Base-by-base conservation (phyloP, 768 basidiomycete species). In the Mycena haematopus region DNA sequence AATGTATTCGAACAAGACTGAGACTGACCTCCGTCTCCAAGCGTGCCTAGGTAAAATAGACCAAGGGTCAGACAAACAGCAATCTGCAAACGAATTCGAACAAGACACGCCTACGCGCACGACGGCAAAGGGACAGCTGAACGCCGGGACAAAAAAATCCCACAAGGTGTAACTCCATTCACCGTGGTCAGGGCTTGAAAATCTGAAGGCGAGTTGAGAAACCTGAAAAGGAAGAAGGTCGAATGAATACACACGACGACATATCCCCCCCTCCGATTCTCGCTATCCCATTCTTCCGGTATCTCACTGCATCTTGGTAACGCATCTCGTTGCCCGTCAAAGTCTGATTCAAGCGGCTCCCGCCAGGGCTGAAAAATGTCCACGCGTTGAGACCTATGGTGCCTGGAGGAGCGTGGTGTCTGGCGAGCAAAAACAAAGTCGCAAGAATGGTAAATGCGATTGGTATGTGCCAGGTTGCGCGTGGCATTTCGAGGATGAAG, bases 21-120 rank as follows among this genome's bases (percentile, higher is more conserved):
- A 13, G 1, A 25, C 52, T 52, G n/a, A 40, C 52, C 52, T 21
- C 83, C 82, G 65, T 83, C 83, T 25, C 81, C 82, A 35, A 84
- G 67, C n/a, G 75, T 74, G 52, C 75, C 63, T 60, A 24, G 13
- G 19, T 15, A 24, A 15, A 52, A 27, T 31, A 8, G 19, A 6
- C 40, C 6, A 6, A n/a, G 6, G 19, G 3, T 42, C 40, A 42
- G 53, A 74, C 31, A 76, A 33, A 13, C 31, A 10, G 7, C 9
- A 31, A 31, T 31, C 6, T 31, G 31, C n/a, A 7, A 47, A 31
- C n/a, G n/a, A n/a, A n/a, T n/a, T 31, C 9, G 19, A 22, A 49
- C 42, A 53, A 15, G 22, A 19, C 40, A 2, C 11, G 46, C 58
- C 75, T 31, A 75, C 65, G 31, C 74, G 71, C 38, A 68, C 65